Conservation (phyloP, 441 rosid species). For the Croton laevigatus region DNA sequence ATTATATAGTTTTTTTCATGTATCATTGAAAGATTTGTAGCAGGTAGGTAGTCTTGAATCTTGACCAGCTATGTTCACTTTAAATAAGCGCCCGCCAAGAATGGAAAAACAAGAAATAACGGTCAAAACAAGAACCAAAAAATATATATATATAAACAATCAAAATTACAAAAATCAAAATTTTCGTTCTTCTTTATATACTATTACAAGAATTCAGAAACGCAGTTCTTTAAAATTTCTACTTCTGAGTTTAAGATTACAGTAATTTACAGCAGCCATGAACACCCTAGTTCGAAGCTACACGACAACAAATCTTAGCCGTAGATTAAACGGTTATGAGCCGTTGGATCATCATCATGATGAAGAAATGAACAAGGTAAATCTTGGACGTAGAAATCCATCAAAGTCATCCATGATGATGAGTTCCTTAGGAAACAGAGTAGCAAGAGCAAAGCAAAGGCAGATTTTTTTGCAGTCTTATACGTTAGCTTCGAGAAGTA, state of each 20-base stretch:
- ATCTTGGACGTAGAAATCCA: conserved; percentile 15
- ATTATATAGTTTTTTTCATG: neutral
- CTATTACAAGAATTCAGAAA: neutral
- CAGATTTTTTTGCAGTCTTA: conserved; percentile 44
- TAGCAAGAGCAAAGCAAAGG: conserved; percentile 42
- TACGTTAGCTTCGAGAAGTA: conserved; percentile 34
- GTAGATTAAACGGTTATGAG: conserved; percentile 30
- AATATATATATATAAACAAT: neutral
- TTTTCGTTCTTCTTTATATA: neutral
- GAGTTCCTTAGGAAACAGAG: conserved; percentile 24
- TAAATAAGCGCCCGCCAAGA: conserved; percentile 15
- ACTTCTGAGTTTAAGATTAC: neutral
- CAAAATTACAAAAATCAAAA: neutral
- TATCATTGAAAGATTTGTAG: neutral
- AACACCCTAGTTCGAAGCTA: conserved; percentile 38
- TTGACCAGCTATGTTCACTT: neutral
- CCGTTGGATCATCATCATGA: conserved; percentile 15
- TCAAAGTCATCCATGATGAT: conserved; percentile 20
- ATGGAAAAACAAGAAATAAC: conserved; percentile 11
- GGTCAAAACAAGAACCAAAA: neutral
- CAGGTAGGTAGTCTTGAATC: conserved; percentile 5
- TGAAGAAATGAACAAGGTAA: neutral
- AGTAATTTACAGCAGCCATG: conserved; percentile 25
- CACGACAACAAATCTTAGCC: conserved; percentile 30
- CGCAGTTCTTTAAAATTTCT: neutral